These are phyloP conservation scores for Trichosporon faecale DNA, from an alignment of 1,284 basidiomycete genomes.

Conservation along the genomic window DNA sequence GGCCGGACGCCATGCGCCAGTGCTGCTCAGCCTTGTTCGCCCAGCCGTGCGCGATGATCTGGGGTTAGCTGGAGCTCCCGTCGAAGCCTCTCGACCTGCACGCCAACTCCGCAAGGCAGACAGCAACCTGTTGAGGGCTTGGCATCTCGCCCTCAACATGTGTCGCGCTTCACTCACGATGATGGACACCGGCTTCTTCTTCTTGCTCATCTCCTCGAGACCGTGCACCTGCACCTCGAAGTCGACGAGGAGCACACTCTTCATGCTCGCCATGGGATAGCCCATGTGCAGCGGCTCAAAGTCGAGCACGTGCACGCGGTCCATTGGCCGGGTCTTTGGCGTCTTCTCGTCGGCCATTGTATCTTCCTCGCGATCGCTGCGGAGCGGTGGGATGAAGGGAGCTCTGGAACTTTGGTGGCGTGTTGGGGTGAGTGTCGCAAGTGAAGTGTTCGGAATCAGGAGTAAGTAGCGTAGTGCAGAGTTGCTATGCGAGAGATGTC, in stretches of 20 bases:
- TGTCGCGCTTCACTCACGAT: no score
- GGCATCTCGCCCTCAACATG: no score
- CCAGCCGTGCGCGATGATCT: conserved; percentile 45
- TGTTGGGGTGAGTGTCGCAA: not conserved
- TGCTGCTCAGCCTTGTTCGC: conserved; percentile 38
- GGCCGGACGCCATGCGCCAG: conserved; percentile 37
- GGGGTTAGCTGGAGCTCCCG: not conserved
- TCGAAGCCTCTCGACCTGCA: no score
- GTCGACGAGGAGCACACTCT: conserved; percentile 30
- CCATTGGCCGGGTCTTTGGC: conserved; percentile 6
- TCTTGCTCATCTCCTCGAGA: conserved; percentile 38
- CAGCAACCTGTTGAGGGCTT: no score
- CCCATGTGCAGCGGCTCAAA: conserved; percentile 32
- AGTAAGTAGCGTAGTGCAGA: not conserved
- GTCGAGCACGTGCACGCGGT: conserved; percentile 25
- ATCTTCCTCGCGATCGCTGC: no score
- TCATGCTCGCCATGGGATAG: conserved; percentile 18
- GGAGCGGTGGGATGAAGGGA: no score
- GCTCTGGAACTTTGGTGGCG: no score
- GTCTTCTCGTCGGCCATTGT: conserved; percentile 6
- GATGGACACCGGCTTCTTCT: conserved; percentile 31
- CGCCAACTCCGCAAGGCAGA: no score
- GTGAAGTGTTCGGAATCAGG: not conserved
- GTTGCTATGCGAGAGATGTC: not conserved
- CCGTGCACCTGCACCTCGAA: conserved; percentile 41